Percentiles rank a stretch among this genome's conserved stretches.
Evolutionary conservation across 257 asterid species (phyloP).

Genomic region (Penstemon newberryi): DNA sequence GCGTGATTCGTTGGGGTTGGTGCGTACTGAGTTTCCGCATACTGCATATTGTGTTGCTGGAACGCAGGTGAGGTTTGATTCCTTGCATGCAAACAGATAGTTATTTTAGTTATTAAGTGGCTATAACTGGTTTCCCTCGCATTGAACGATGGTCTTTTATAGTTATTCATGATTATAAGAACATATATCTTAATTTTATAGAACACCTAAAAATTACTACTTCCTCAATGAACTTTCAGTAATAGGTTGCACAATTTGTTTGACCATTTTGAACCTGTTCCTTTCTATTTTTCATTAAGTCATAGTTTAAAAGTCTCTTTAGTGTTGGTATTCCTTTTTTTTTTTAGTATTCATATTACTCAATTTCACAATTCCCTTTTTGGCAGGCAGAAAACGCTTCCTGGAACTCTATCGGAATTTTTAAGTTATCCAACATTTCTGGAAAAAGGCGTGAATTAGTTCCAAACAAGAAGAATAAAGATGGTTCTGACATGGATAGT

Average conservation of each 20-base stretch:
- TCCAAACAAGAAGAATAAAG: conserved; percentile 51
- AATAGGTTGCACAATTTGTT: too few species aligned
- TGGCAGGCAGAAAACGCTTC: conserved; percentile 76
- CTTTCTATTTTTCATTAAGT: background rate
- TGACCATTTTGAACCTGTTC: too few species aligned
- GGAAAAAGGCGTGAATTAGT: conserved; percentile 78
- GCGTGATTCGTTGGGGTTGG: conserved; percentile 79
- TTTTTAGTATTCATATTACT: background rate
- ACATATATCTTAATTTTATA: too few species aligned
- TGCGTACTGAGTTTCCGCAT: conserved; percentile 89
- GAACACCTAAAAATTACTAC: too few species aligned
- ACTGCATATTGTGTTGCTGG: conserved; percentile 80
- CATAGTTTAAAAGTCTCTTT: background rate
- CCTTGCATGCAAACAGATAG: background rate
- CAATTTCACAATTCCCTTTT: background rate
- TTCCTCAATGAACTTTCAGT: too few species aligned
- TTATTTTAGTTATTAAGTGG: too few species aligned
- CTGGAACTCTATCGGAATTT: conserved; percentile 69
- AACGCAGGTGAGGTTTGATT: conserved; percentile 63
- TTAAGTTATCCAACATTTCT: conserved; percentile 73
- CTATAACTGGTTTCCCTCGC: too few species aligned
- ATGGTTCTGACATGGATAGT: conserved; percentile 72
- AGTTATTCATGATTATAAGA: too few species aligned
- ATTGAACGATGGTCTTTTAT: too few species aligned
- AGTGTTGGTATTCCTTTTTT: background rate